Evolutionary conservation across 2,329 filamentous ascomycete species (phyloP), one percentile per base, ranked within the genome.

Genomic region (Daldinia sp.): DNA sequence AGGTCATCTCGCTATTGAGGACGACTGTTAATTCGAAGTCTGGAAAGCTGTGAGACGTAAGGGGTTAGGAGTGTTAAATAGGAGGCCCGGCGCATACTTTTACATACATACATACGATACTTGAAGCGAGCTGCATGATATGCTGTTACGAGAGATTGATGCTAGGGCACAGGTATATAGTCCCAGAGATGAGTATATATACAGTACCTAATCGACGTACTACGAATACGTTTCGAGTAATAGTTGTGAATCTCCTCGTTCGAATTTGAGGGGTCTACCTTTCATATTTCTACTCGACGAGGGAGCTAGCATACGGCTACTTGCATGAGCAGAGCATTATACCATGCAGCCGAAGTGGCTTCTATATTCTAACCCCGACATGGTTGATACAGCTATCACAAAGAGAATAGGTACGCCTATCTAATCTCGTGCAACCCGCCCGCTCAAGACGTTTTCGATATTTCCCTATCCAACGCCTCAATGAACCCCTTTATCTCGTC

Each of bases 1-100:
- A 95, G 69, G 93, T 97, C 21, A 97, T 99, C 74, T 79, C 84
- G n/a, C 82, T 91, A 77, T 80, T 99, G 73, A 86, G 93, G 68
- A 87, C 90, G 62, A 86, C 92, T 2, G 94, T 99, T 3, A 87
- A 97, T 55, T 85, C 85, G 72, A 78, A 77, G 68, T 72, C 62
- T 51, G 79, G 77, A 32, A 82, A 78, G 75, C 73, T 79, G 64
- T 81, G 32, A 64, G 10, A 6, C 6, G 30, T 4, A 34, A 30
- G 13, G 17, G 7, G 11, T 9, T 29, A 35, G 11, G 17, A n/a
- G n/a, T 27, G 2, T 11, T 30, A 21, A 27, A 23, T 52, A 17
- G 37, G 37, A 6, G 11, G 21, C 17, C 13, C 25, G 13, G 29
- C 47, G 29, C 25, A 5, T 21, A 13, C 11, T 10, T 50, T 23